A percentile compares a stretch with the other conserved stretches of the same genome.
These are phyloP conservation scores for Solanum clarkiae DNA, from an alignment of 257 asterid species.

Conservation along the genomic window DNA sequence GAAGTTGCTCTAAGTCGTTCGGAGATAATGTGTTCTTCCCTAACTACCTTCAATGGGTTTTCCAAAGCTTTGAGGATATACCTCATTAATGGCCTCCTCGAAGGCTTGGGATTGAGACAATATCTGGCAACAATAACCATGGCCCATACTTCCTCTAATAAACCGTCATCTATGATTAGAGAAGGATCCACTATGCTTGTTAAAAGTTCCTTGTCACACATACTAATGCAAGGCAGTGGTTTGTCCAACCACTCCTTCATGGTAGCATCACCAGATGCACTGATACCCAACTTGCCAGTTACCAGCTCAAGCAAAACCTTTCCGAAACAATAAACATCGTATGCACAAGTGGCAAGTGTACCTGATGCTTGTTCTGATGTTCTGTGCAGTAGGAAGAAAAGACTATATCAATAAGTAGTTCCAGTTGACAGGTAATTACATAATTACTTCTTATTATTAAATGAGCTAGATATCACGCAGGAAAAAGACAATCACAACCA, in stretches of 20 bases:
- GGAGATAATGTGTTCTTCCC: constrained; percentile 38
- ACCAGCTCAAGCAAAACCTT: constrained; percentile 89
- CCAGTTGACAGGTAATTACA: not conserved
- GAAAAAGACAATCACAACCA: not conserved
- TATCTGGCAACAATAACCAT: constrained; percentile 86
- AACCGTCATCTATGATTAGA: constrained; percentile 66
- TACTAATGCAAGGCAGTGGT: constrained; percentile 50
- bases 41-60: constrained; percentile 74
- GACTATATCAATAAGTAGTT: constrained; percentile 6
- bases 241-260: constrained; percentile 59
- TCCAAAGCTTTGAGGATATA: constrained; percentile 85
- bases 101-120: constrained; percentile 83
- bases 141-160: constrained; percentile 96
- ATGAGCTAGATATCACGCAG: not conserved
- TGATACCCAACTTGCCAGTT: constrained; percentile 84
- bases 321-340: constrained; percentile 89
- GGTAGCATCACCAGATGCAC: constrained; percentile 49
- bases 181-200: constrained; percentile 78
- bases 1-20: constrained; percentile 57
- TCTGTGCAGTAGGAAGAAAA: constrained; percentile 37
- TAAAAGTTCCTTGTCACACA: constrained; percentile 78
- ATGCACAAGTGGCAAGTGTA: constrained; percentile 47
- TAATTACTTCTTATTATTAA: not conserved
- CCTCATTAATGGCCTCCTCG: constrained; percentile 72
- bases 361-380: constrained; percentile 66